Percentiles rank a stretch among this genome's conserved stretches.
Evolutionary conservation across 306 rosid species (phyloP).

Genomic region (Carpinus viminea): DNA sequence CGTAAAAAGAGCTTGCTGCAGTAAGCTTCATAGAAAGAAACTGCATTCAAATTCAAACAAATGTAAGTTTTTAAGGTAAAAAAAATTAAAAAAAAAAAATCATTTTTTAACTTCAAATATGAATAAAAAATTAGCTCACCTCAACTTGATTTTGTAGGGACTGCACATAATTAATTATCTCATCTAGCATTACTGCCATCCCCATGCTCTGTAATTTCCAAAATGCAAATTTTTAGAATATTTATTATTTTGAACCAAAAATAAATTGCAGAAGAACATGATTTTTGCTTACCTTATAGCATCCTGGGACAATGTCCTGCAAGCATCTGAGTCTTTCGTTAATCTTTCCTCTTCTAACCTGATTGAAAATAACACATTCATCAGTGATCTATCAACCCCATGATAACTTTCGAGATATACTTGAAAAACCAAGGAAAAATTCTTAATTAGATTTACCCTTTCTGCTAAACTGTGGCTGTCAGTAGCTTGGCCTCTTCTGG

Average conservation of each 20-base stretch:
- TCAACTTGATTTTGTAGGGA: slow-evolving; percentile 97
- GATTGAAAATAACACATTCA: slow-evolving; percentile 28
- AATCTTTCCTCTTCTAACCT: slow-evolving; percentile 96
- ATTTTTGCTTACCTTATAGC: slow-evolving; percentile 65
- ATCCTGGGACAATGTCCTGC: slow-evolving; percentile 93
- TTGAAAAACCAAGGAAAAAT: not conserved
- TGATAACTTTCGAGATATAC: not conserved
- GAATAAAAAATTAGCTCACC: slow-evolving; percentile 44
- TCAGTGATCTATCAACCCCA: not conserved
- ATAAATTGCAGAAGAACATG: not conserved
- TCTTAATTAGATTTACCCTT: slow-evolving; percentile 55
- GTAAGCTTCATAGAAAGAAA: slow-evolving; percentile 91
- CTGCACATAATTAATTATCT: slow-evolving; percentile 94
- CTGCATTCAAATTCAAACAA: slow-evolving; percentile 47
- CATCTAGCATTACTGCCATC: slow-evolving; percentile 97
- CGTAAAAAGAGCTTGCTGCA: slow-evolving; percentile 78
- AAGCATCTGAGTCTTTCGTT: slow-evolving; percentile 86
- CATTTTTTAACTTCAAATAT: not conserved
- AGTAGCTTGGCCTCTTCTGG: slow-evolving; percentile 98
- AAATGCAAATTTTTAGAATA: not conserved
- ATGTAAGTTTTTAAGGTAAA: not conserved
- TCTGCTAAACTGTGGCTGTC: slow-evolving; percentile 98
- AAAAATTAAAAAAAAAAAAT: slow-evolving; percentile 26
- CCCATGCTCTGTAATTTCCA: slow-evolving; percentile 84
- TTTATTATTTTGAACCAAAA: not conserved